Conservation (phyloP, 345 rosid species). For the Adansonia digitata region DNA sequence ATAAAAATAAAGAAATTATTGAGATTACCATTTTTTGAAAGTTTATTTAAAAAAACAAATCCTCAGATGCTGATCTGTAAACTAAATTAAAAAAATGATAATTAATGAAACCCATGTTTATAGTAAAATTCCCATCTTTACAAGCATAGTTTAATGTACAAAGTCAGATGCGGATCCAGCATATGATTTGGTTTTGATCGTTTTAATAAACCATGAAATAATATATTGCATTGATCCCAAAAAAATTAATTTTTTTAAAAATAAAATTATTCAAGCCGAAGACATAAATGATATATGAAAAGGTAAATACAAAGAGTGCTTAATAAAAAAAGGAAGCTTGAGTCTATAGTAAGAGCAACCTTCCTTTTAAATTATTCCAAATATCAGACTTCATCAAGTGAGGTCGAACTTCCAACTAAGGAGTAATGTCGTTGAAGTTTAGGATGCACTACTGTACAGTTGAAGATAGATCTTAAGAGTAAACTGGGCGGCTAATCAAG, state of each 20-base stretch:
- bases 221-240: too few species aligned
- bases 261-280: neutral
- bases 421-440: neutral
- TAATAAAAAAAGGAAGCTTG: too few species aligned
- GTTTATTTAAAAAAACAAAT: too few species aligned
- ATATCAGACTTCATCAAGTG: neutral
- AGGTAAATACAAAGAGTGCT: too few species aligned
- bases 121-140: too few species aligned
- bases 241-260: too few species aligned
- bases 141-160: neutral
- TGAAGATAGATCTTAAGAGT: neutral
- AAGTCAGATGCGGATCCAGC: neutral
- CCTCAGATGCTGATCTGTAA: too few species aligned
- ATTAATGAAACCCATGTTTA: neutral
- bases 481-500: neutral
- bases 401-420: neutral
- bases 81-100: too few species aligned
- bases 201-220: too few species aligned
- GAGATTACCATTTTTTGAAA: too few species aligned
- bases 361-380: neutral
- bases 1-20: too few species aligned
- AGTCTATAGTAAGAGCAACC: neutral
- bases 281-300: neutral
- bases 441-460: neutral
- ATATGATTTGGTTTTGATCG: neutral